Evolutionary conservation across 495 filamentous ascomycete species (phyloP).

Genomic region (Hapsidospora chrysogenum): DNA sequence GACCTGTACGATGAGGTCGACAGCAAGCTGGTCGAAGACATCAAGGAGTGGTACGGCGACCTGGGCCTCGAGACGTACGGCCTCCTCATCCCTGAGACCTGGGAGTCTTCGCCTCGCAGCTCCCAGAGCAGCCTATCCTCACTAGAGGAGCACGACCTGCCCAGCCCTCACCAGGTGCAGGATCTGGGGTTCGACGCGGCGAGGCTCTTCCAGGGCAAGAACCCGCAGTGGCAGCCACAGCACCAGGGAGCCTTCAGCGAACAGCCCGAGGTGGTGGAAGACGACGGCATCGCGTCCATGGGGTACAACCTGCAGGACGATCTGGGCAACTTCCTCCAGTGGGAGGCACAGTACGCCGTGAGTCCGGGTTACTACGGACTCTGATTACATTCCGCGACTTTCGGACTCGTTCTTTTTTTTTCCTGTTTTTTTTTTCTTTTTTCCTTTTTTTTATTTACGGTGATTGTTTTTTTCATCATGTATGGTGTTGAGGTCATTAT

Average conservation of each 20-base stretch:
- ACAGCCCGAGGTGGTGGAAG: slow-evolving; percentile 15
- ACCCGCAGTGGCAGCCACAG: background rate
- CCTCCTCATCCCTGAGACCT: slow-evolving; percentile 11
- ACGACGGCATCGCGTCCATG: slow-evolving; percentile 31
- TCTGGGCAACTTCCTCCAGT: slow-evolving; percentile 31
- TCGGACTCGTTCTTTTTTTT: no score
- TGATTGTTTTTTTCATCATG: no score
- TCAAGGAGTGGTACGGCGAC: slow-evolving; percentile 24
- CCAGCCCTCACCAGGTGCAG: no score
- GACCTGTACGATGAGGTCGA: slow-evolving; percentile 25
- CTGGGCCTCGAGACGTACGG: slow-evolving; percentile 22
- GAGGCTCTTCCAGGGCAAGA: background rate
- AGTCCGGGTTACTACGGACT: no score
- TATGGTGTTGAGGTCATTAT: no score
- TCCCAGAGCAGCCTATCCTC: background rate
- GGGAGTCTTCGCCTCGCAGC: background rate
- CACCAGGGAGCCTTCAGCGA: background rate
- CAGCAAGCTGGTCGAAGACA: slow-evolving; percentile 20
- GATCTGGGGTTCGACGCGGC: background rate
- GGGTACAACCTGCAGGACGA: slow-evolving; percentile 38
- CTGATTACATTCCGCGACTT: no score
- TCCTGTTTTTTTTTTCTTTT: no score
- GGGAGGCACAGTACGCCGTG: slow-evolving; percentile 29
- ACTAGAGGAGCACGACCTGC: background rate
- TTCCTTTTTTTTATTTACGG: no score